These are phyloP conservation scores for Carex myosuroides DNA, from an alignment of 176 grass and related monocot species.

Conservation along the genomic window DNA sequence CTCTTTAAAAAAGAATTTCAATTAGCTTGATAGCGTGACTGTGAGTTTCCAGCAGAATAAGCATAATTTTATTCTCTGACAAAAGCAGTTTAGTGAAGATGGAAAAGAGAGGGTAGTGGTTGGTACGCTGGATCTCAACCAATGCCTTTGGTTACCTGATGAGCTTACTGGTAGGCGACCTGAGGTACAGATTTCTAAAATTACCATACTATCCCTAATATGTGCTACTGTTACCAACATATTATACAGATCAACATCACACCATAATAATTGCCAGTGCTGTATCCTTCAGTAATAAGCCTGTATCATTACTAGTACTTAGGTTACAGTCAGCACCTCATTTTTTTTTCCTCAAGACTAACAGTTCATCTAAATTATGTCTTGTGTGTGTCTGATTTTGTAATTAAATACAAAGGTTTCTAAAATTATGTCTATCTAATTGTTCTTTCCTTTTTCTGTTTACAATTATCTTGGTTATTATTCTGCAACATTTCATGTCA, in stretches of 20 bases:
- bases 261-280: not conserved
- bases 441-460: too few species aligned
- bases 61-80: slow-evolving; percentile 2
- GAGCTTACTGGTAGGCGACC: slow-evolving; percentile 77
- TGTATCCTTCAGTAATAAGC: not conserved
- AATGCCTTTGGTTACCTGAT: slow-evolving; percentile 67
- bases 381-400: not conserved
- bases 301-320: not conserved
- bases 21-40: slow-evolving; percentile 6
- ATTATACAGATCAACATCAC: not conserved
- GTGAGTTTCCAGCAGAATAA: slow-evolving; percentile 2
- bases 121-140: slow-evolving; percentile 83
- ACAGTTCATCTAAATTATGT: not conserved
- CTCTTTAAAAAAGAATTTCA: not conserved
- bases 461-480: not conserved
- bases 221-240: not conserved
- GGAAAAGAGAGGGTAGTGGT: slow-evolving; percentile 79
- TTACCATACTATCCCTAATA: not conserved
- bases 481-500: not conserved
- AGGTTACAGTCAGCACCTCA: not conserved
- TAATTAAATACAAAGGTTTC: not conserved
- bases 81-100: slow-evolving; percentile 60
- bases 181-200: slow-evolving; percentile 37
- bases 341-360: not conserved
- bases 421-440: not conserved